Evolutionary conservation across 2,329 filamentous ascomycete genomes (phyloP), one percentile per base, ranked within the genome.

Genomic region (Neoarthrinium moseri): DNA sequence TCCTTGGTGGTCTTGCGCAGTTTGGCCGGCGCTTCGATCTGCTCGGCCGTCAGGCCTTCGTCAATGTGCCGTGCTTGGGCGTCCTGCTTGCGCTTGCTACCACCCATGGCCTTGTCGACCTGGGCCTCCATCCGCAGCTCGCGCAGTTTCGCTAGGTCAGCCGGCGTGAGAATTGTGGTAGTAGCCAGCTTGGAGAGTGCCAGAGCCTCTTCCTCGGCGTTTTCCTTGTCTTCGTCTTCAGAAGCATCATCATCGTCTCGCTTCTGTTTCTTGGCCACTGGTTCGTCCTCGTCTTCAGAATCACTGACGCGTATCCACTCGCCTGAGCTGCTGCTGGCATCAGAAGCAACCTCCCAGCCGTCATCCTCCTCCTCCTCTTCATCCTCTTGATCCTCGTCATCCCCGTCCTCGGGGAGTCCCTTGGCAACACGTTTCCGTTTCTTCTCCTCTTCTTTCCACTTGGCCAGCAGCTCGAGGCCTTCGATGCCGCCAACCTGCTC

Each of bases 221-320:
- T 55, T 2, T 57, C 57, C 21, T 61, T 61, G 5, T 60, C 59
- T 6, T 61, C 56, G 21, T 66, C 63, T 22, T 64, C 57, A n/a
- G 62, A 59, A 30, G 57, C 56, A 29, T 52, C 51, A 26, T 54
- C 48, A 12, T 63, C 63, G 11, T 55, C 48, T 27, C 65, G 58
- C 61, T 84, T 86, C 12, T 75, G 72, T 57, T 84, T 88, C 70
- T 89, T 90, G 2, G 75, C 58, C 5, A 77, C 77, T 0, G 83
- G 84, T 52, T 83, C 80, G 29, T 88, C 89, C 54, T 92, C 91
- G 8, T 94, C 85, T 43, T 87, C 89, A 21, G 81, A 86, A 52
- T 96, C 89, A 52, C 84, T 87, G 26, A 97, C 92, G 57, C 95
- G 84, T 62, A 97, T 92, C 94, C 94, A 97, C 15, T 91, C 92